These are phyloP conservation scores for Cudoniella acicularis DNA, from an alignment of 495 filamentous ascomycete genomes.

Conservation along the genomic window DNA sequence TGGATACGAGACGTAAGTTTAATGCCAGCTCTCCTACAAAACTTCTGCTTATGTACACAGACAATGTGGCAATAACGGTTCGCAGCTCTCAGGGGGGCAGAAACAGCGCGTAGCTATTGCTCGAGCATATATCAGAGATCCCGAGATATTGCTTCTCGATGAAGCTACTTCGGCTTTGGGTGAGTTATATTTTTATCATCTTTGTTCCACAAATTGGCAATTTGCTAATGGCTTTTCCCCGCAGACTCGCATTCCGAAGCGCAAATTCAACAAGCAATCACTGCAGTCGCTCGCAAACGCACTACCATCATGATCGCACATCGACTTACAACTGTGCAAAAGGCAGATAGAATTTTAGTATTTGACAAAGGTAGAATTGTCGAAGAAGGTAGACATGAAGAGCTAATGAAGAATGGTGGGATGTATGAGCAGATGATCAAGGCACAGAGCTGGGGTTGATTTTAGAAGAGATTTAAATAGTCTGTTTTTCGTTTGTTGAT, in stretches of 20 bases:
- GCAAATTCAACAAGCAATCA: slow-evolving; percentile 45
- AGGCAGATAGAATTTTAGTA: slow-evolving; percentile 73
- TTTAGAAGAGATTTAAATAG: no score
- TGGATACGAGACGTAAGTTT: slow-evolving; percentile 56
- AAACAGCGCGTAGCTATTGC: slow-evolving; percentile 63
- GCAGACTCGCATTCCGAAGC: slow-evolving; percentile 44
- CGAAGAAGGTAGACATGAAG: slow-evolving; percentile 65
- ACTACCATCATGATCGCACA: slow-evolving; percentile 87
- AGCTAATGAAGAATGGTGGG: slow-evolving; percentile 50
- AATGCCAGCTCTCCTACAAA: background rate
- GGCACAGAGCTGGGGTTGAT: slow-evolving; percentile 24
- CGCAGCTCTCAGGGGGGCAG: slow-evolving; percentile 59
- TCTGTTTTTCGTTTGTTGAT: no score
- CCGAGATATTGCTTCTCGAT: slow-evolving; percentile 70
- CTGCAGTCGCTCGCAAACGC: slow-evolving; percentile 57
- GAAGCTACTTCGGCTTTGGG: slow-evolving; percentile 65
- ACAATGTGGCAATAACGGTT: slow-evolving; percentile 49
- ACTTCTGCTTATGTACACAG: background rate
- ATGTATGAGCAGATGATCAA: slow-evolving; percentile 42
- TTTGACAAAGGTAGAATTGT: slow-evolving; percentile 64
- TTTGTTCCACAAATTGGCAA: background rate
- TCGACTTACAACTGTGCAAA: slow-evolving; percentile 67
- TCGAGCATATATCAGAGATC: slow-evolving; percentile 61
- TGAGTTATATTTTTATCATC: slow-evolving; percentile 30
- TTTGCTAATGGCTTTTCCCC: background rate